These are phyloP conservation scores for Tetradesmus lagerheimii DNA, from an alignment of 139 green algal genomes.

Conservation along the genomic window DNA sequence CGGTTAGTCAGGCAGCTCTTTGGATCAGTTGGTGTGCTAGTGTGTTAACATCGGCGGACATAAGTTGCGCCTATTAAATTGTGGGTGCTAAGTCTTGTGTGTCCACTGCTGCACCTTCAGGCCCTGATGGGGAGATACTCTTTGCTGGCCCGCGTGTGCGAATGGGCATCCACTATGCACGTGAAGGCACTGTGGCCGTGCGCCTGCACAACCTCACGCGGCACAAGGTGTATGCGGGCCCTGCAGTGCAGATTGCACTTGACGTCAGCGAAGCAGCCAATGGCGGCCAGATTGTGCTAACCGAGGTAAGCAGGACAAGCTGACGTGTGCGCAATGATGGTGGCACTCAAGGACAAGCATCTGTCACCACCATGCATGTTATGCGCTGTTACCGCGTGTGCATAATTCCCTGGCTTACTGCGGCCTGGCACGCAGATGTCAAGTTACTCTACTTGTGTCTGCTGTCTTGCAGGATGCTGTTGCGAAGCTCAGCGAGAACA, in stretches of 20 bases:
- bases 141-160: constrained; percentile 79
- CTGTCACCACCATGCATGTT: not conserved
- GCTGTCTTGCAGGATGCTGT: constrained; percentile 72
- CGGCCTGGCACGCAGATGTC: too few relatives aligned
- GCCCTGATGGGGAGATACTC: not conserved
- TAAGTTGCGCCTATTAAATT: too few relatives aligned
- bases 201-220: constrained; percentile 80
- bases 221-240: constrained; percentile 80
- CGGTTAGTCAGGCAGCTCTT: not conserved
- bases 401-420: too few relatives aligned
- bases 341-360: too few relatives aligned
- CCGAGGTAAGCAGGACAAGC: constrained; percentile 10
- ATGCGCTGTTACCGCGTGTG: not conserved
- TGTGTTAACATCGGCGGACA: too few relatives aligned
- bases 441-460: not conserved
- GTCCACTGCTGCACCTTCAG: not conserved
- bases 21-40: not conserved
- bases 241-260: constrained; percentile 67
- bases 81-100: too few relatives aligned
- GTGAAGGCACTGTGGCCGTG: constrained; percentile 75
- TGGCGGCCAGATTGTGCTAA: constrained; percentile 82
- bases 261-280: constrained; percentile 71
- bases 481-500: constrained; percentile 68
- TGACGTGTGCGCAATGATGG: not conserved
- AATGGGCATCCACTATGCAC: constrained; percentile 90